A percentile compares a stretch with the other conserved stretches of the same genome.
Evolutionary conservation across 495 filamentous ascomycete species (phyloP).

Genomic region (Penicillium silybi): DNA sequence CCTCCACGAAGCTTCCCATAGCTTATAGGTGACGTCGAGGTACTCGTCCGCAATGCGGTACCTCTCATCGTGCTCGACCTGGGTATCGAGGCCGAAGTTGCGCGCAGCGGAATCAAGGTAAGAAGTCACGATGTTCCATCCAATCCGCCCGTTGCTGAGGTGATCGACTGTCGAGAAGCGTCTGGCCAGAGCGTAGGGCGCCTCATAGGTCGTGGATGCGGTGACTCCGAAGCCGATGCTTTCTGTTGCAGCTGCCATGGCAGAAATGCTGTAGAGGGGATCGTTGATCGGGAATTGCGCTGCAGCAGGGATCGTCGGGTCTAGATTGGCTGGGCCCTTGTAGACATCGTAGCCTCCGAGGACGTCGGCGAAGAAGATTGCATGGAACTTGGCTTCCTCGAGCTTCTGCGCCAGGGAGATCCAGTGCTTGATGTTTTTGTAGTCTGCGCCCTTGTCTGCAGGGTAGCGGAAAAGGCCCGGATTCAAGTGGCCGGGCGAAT

Average conservation of each 20-base stretch:
- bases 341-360: constrained; percentile 64
- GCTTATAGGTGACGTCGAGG: constrained; percentile 63
- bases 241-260: constrained; percentile 52
- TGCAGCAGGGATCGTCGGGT: constrained; percentile 55
- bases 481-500: constrained; percentile 46
- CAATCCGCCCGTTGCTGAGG: constrained; percentile 58
- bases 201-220: constrained; percentile 61
- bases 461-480: constrained; percentile 49
- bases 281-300: constrained; percentile 67
- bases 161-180: constrained; percentile 65
- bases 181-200: constrained; percentile 64
- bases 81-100: constrained; percentile 56
- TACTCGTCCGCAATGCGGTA: constrained; percentile 68
- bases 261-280: constrained; percentile 39
- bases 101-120: constrained; percentile 63
- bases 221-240: constrained; percentile 67
- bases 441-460: constrained; percentile 42
- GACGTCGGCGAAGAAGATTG: constrained; percentile 54
- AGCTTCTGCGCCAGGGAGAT: constrained; percentile 43
- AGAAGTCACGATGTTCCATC: constrained; percentile 66
- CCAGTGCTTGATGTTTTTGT: constrained; percentile 48
- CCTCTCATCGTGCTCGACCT: constrained; percentile 62
- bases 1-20: constrained; percentile 64
- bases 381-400: constrained; percentile 49
- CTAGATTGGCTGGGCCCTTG: constrained; percentile 50